Evolutionary conservation across 2,329 filamentous ascomycete genomes (phyloP), one percentile per base, ranked within the genome.

Genomic region (Chrysosporium queenslandicum): DNA sequence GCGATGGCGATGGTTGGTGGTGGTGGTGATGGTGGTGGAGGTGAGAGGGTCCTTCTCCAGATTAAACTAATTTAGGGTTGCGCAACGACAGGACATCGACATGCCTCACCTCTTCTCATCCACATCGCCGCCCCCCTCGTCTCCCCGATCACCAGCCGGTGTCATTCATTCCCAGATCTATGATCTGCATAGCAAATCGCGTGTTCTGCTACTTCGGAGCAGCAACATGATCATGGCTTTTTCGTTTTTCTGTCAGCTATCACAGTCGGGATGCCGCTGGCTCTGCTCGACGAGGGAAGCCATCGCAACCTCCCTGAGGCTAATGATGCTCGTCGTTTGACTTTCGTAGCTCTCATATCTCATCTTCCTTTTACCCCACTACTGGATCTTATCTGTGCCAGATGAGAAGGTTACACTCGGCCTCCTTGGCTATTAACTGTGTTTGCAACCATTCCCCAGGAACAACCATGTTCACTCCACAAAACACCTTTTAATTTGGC

Each of bases 321-420:
- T 36, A 29, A 6, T 18, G 4, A 12, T 25, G 9, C 25, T n/a
- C 8, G 7, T 36, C 27, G 18, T 20, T 20, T 18, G 37, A n/a
- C 16, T 4, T 3, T 41, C 20, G 3, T 41, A 14, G 5, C 20
- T 14, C 21, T 30, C 4, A 14, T 9, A 4, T 37, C 21, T 16
- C 18, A 11, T n/a, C n/a, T 16, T 39, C 7, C 46, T 39, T 48
- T 7, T 32, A 21, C 32, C 21, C 34, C 18, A 11, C 14, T 21
- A 14, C 32, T 47, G 37, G 16, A 41, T 32, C n/a, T 50, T 25
- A 50, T 41, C 32, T 48, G 4, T 18, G 29, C 40, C 29, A 51
- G 27, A 45, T 25, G 25, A 43, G 39, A 51, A 40, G 49, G 49
- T 51, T 45, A 51, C 49, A 51, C 49, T 43, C 46, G 25, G 29